Base-by-base conservation (phyloP, 1,284 basidiomycete species). In the Trametes pubescens region DNA sequence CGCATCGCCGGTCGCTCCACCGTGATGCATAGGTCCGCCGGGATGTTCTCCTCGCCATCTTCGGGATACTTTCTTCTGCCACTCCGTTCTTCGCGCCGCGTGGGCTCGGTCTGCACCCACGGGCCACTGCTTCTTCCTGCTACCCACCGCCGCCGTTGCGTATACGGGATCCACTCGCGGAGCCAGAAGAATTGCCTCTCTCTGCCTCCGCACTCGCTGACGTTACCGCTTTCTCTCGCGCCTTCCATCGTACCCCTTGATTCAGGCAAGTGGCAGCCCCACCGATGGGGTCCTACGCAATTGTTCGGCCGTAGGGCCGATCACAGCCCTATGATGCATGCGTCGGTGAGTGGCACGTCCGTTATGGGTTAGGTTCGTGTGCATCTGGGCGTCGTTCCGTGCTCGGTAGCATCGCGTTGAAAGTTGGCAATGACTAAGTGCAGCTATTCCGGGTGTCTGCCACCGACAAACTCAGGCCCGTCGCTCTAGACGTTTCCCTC, bases 1-100 rank as follows among this genome's bases (percentile, higher is more conserved):
- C 43, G 21, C 51, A 53, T 38, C 34, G n/a, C 51, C 51, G 51
- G 35, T 18, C 18, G 43, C 53, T 55, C 53, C 53, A 55, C 53
- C 43, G 26, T 46, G 40, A 21, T 32, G 29, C 40, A 46, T 14
- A 26, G 8, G n/a, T 14, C 26, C 51, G 11, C 53, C 24, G 53
- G 53, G 5, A 13, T 8, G 16, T n/a, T 29, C 16, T 24, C 24
- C 21, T 55, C 11, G 18, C 53, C 40, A 4, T 22, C 18, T 46
- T 7, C 3, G 29, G 53, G 40, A 11, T 40, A 13, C 53, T 26
- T 37, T n/a, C 22, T n/a, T 18, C 52, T 22, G 52, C 16, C 40
- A 43, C 22, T 26, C 37, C 37, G 37, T 18, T 16, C 38, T 34
- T 51, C 49, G 49, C 49, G n/a, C 49, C 49, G 29, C 49, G 26